Evolutionary conservation across 257 asterid genomes (phyloP), one percentile per base, ranked within the genome.

Genomic region (Cynanchum wilfordii): DNA sequence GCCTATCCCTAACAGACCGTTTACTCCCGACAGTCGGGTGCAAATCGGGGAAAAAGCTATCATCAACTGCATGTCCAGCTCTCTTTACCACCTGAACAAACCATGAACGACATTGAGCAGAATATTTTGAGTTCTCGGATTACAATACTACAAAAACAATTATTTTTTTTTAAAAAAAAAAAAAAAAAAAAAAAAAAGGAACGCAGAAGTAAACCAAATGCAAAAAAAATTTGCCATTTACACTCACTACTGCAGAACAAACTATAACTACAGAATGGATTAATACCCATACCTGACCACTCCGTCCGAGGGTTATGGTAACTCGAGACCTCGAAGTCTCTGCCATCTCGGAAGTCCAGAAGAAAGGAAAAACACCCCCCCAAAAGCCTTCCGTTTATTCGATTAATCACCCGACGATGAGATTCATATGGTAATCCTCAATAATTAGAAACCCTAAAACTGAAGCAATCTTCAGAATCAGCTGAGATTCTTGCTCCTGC

Each of bases 251-350:
- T 63, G 8, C 45, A 9, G 8, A n/a, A 45, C 7, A 40, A n/a
- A 72, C 20, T 40, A 12, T 49, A 1, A 60, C 7, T 2, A 50
- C 15, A 2, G 4, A 6, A 24, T 2, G 1, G 10, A 66, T 36
- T n/a, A 57, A 68, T 13, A 40, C 8, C 50, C 38, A 22, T 78
- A 89, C 98, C 95, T 90, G 97, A 76, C 96, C 92, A 60, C 82
- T 70, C 73, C 89, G 88, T n/a, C 98, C 96, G 54, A 93, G 91
- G 70, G 95, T 90, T 70, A 93, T 89, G 76, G 97, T 93, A 25
- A 93, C 88, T 44, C 88, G 88, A 69, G 98, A 86, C 89, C 90
- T 81, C 33, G 96, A 86, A 77, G 79, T 20, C 79, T 89, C 96
- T 40, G 89, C 86, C 98, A 92, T 92, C 7, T 8, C 77, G 17